phyloP scores from a whole-genome alignment of 768 basidiomycete species.

The Phylloporus rhodoxanthus region DNA sequence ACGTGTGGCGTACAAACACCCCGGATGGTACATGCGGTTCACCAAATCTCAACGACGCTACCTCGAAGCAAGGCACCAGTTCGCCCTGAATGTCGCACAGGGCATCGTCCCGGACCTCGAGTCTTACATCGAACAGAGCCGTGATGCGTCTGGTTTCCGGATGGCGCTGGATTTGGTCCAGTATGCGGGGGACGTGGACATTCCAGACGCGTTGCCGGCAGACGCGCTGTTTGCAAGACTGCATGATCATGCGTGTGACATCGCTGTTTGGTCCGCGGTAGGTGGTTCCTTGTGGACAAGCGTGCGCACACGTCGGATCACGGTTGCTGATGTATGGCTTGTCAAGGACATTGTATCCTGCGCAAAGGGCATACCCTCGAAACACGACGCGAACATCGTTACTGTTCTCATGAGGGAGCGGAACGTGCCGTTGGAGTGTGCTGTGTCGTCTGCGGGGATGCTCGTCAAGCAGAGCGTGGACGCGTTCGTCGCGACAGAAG shows the following conservation, averaged over 20 bases:
- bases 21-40: conserved; percentile 41
- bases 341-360: conserved; percentile 58
- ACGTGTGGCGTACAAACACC: conserved; percentile 31
- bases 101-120: conserved; percentile 36
- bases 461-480: conserved; percentile 27
- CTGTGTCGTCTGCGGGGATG: conserved; percentile 23
- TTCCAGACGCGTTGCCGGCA: conserved; percentile 30
- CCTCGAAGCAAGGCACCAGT: conserved; percentile 30
- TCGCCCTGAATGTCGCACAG: conserved; percentile 20
- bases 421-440: conserved; percentile 44
- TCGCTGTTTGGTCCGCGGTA: conserved; percentile 53
- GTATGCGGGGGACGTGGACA: conserved; percentile 41
- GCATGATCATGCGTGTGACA: conserved; percentile 39
- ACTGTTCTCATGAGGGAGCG: conserved; percentile 42
- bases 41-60: conserved; percentile 30
- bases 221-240: conserved; percentile 30
- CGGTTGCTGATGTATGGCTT: not conserved
- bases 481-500: conserved; percentile 24
- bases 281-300: conserved; percentile 3
- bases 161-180: conserved; percentile 51
- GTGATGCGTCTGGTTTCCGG: conserved; percentile 44
- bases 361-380: conserved; percentile 38
- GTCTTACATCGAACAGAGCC: conserved; percentile 41
- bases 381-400: conserved; percentile 42
- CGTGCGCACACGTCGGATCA: not conserved